Base-by-base conservation (phyloP, 371 early-diverging fungal species). In the Mortierella sp. region DNA sequence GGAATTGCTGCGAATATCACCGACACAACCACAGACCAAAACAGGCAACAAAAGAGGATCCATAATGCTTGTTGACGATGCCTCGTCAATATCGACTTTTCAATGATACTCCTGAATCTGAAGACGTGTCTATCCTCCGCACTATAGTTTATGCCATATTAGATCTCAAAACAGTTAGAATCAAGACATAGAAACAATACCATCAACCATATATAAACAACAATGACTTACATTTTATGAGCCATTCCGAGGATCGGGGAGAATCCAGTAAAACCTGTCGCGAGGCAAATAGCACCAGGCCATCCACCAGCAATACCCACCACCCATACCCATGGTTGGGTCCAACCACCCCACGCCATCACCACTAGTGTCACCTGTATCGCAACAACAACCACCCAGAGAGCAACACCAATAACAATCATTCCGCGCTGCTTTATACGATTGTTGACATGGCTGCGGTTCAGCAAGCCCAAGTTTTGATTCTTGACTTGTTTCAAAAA, bases 241-340 rank as follows among this genome's bases (percentile, higher is more conserved):
- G 72, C 26, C 52, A 80, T 24, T 22, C 80, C 80, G 18, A 75
- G 58, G 3, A 75, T 22, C 9, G 80, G 80, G 10, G 80, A 75
- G 69, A 80, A 80, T 22, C 72, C 75, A 4, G 45, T 62, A 11
- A 66, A 0, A 0, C 80, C 80, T 0, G 80, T 75, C 1, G 66
- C 64, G 0, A 80, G 45, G 43, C 65, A 72, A 8, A 72, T 51
- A 9, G 75, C 28, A 16, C 75, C 72, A 16, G 69, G 57, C 68
- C 68, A 75, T 52, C 80, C 80, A 16, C 69, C 75, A 39, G 68
- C 51, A 0, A 64, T 61, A 1, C 75, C 72, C 3, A 75, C 72
- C 6, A 80, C 37, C 69, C 70, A 80, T 0, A 72, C 75, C 80
- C 80, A 80, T 0, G 80, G 80, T 2, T 51, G n/a, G 40, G n/a